Conservation (phyloP, 495 filamentous ascomycete species). For the Lophiostoma macrostomum region DNA sequence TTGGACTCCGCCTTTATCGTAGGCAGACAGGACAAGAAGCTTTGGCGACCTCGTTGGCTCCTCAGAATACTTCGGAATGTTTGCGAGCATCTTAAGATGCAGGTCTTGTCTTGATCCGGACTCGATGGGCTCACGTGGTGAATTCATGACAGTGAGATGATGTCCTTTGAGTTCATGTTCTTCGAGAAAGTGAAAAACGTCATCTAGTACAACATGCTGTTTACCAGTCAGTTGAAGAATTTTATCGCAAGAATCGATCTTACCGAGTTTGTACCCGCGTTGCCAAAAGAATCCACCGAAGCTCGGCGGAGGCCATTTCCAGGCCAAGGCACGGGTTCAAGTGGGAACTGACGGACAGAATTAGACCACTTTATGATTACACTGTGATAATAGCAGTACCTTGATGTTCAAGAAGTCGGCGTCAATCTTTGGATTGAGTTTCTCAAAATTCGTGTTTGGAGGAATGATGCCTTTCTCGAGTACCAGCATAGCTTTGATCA, state of each 20-base stretch:
- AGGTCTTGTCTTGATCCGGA: too few relatives aligned
- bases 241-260: slow-evolving; percentile 7
- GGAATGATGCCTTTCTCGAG: slow-evolving; percentile 46
- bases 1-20: too few relatives aligned
- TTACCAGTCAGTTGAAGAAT: slow-evolving; percentile 5
- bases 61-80: too few relatives aligned
- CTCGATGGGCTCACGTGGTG: too few relatives aligned
- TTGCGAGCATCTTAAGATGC: too few relatives aligned
- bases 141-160: too few relatives aligned
- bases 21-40: too few relatives aligned
- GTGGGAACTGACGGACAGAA: too few relatives aligned
- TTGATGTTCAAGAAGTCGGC: slow-evolving; percentile 20
- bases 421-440: slow-evolving; percentile 38
- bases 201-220: not conserved
- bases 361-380: too few relatives aligned
- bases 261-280: slow-evolving; percentile 17
- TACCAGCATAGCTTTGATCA: slow-evolving; percentile 44
- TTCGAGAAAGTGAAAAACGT: not conserved
- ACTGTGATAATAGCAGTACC: too few relatives aligned
- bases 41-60: too few relatives aligned
- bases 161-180: too few relatives aligned
- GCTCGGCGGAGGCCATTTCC: slow-evolving; percentile 34
- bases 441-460: slow-evolving; percentile 37
- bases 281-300: slow-evolving; percentile 21
- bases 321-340: slow-evolving; percentile 32